Evolutionary conservation across 2,329 filamentous ascomycete species (phyloP), one percentile per base, ranked within the genome.

Genomic region (Hirsutella minnesotensis): DNA sequence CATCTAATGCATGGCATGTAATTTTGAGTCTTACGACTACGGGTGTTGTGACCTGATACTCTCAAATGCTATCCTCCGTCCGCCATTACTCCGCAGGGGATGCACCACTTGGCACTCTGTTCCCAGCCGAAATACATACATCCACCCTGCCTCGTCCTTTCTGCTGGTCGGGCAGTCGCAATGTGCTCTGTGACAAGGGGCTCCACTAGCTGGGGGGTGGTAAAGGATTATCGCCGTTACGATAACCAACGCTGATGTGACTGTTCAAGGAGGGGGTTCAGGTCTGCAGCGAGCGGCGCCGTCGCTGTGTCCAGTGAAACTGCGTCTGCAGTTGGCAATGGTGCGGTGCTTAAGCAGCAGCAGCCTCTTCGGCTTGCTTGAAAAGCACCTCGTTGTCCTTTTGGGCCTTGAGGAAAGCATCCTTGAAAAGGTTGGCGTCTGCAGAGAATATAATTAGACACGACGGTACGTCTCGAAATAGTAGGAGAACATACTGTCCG

Each of bases 391-490:
- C 88, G 68, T 96, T 98, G 63, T 95, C 88, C 70, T 90, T 81
- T 73, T 95, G 89, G 43, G 92, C 90, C 75, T 94, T 88, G 70
- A 94, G 80, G 72, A 96, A 96, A 44, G 87, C 82, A 52, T 96
- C 90, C 77, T 95, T 96, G 80, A 98, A 96, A 47, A 80, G 72
- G 67, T 95, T 94, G 73, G 92, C 92, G 60, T 96, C 88, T 95
- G 51, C 18, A 39, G 39, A n/a, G 50, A 21, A 53, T 40, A 36
- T 37, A 40, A n/a, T 24, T 20, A 27, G 21, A 27, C 20, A 13
- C n/a, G 21, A 13, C 20, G 5, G n/a, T 16, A 34, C 9, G 24
- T 31, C 30, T 22, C 38, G 22, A 19, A 42, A 22, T 33, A 36
- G 10, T 18, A 12, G n/a, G 10, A 24, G 13, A 43, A 76, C 83